Base-by-base conservation (phyloP, 164 flowering plant genomes). In the Houttuynia cordata region DNA sequence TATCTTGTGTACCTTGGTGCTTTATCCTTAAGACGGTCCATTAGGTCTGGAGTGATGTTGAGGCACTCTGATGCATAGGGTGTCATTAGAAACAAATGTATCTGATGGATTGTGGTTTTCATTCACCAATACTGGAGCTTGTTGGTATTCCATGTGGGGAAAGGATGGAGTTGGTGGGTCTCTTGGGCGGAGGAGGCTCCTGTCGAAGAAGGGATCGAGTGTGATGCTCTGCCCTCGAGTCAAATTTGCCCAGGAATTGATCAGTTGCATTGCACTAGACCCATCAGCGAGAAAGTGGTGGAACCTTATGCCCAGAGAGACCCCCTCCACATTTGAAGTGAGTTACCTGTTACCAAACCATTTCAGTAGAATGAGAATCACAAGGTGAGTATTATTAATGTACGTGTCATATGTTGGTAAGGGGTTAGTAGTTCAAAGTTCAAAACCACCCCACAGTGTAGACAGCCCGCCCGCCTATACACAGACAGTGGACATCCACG, bases 211-310 rank as follows among this genome's bases (percentile, higher is more conserved):
- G 0, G 83, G 87, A 1, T 23, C 17, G 9, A 23, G 19, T 30
- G 52, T 10, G 0, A 23, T 62, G 67, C 75, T 72, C 17, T 23
- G 10, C 4, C 80, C 81, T 0, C 85, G 80, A 21, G 82, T 72
- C 13, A 80, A 57, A 52, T 77, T 67, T 0, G 85, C 75, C 90
- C 90, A 82, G 61, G 75, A 75, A 0, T 62, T 53, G 5, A 79
- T 24, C 64, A 84, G 80, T 51, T 74, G 78, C 12, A 79, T 58
- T 0, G 77, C 74, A 13, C 78, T 65, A 10, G 45, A 68, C 0
- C 86, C 84, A 30, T 84, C 86, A 1, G 23, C 76, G 0, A 80
- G 67, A 0, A 64, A 70, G 41, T 84, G 89, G 3, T 80, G 76
- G 17, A 77, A 52, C 0, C 57, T 56, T 0, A 69, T 1, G 34